Evolutionary conservation across 140 eudicot species (phyloP).

Genomic region (Ambrosia hybrid): DNA sequence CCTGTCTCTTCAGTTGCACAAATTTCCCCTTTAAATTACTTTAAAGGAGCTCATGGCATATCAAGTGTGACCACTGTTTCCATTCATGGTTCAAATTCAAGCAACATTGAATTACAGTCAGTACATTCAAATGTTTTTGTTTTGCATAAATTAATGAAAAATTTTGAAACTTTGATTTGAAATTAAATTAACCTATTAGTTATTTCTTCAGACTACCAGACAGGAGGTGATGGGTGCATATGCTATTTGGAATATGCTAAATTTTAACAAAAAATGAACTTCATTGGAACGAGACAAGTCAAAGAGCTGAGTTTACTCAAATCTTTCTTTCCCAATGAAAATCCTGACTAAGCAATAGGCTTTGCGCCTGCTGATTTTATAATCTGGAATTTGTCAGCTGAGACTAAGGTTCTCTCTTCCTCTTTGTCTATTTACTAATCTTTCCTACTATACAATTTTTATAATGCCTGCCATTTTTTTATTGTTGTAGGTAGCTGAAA

Average conservation of each 20-base stretch:
- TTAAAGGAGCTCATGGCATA: constrained; percentile 98
- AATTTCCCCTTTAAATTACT: constrained; percentile 52
- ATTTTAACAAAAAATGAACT: constrained; percentile 49
- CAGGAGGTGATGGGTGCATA: constrained; percentile 99
- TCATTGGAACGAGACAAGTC: constrained; percentile 86
- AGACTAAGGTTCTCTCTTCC: constrained; percentile 69
- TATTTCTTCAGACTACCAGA: constrained; percentile 54
- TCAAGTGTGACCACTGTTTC: constrained; percentile 79
- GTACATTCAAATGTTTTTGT: constrained; percentile 41
- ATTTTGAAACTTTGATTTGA: background rate
- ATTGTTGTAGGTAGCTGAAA: constrained; percentile 59
- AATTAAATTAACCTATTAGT: constrained; percentile 1
- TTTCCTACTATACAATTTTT: constrained; percentile 4
- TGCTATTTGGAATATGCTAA: constrained; percentile 76
- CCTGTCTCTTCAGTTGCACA: constrained; percentile 40
- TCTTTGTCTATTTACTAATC: constrained; percentile 11
- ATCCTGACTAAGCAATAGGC: constrained; percentile 70
- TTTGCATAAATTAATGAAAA: background rate
- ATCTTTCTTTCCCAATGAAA: constrained; percentile 45
- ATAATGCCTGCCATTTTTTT: constrained; percentile 15
- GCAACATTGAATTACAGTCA: constrained; percentile 65
- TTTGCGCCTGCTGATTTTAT: constrained; percentile 81
- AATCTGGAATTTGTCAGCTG: constrained; percentile 75
- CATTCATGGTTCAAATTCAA: constrained; percentile 42
- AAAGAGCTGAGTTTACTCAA: constrained; percentile 78